Conservation (phyloP, 2,329 filamentous ascomycete species). For the Claviceps arundinis region DNA sequence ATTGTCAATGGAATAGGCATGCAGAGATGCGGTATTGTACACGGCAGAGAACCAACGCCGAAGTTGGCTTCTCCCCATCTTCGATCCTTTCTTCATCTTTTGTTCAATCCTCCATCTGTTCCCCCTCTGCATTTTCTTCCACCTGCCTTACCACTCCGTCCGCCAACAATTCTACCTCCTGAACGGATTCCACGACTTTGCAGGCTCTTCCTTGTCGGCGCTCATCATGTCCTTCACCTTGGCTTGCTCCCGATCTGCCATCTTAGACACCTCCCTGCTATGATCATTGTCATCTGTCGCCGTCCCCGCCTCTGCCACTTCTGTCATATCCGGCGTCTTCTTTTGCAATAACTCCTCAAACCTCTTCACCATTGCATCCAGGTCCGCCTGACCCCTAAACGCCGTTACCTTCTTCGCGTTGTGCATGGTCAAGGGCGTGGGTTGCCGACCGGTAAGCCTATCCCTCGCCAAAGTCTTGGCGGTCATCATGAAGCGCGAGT, state of each 20-base stretch:
- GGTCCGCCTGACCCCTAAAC: constrained; percentile 51
- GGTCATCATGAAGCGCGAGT: constrained; percentile 90
- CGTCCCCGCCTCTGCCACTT: constrained; percentile 1
- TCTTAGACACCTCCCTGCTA: constrained; percentile 10
- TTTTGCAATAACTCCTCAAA: constrained; percentile 18
- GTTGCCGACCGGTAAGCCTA: constrained; percentile 36
- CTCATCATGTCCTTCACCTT: constrained; percentile 20
- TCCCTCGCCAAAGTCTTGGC: constrained; percentile 67
- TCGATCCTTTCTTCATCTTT: not conserved
- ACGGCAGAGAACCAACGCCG: not conserved
- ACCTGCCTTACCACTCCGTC: not conserved
- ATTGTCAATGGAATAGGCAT: not conserved
- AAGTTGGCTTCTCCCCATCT: not conserved
- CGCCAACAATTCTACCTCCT: not conserved
- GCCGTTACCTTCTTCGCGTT: constrained; percentile 83
- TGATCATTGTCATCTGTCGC: constrained; percentile 6
- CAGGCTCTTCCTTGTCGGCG: constrained; percentile 16
- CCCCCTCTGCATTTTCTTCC: not conserved
- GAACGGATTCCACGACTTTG: constrained; percentile 5
- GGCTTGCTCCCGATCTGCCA: constrained; percentile 17
- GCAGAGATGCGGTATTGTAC: not conserved
- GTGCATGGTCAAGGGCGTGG: constrained; percentile 58
- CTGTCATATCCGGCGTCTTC: not conserved
- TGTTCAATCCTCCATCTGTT: not conserved
- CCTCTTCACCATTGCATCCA: constrained; percentile 50